phyloP scores from a whole-genome alignment of 768 basidiomycete genomes.

The Hypholoma fasciculare region DNA sequence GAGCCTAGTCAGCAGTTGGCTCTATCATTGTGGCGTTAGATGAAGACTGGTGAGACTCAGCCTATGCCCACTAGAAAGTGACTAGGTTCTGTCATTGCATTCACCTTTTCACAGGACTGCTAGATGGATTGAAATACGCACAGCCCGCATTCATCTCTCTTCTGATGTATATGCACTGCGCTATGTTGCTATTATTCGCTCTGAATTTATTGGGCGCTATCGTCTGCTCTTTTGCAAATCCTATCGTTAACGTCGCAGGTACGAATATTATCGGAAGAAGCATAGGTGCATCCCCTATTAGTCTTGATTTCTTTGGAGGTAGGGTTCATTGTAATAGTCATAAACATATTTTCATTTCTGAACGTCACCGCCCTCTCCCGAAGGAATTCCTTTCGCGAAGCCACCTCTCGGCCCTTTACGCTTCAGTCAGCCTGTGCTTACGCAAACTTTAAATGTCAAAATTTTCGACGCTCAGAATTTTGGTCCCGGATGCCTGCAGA shows the following conservation, averaged over 20 bases:
- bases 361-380: neutral
- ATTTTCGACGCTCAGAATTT: slow-evolving; percentile 44
- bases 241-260: neutral
- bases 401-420: slow-evolving; percentile 47
- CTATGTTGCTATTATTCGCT: neutral
- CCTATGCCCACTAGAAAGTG: too few relatives aligned
- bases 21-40: too few relatives aligned
- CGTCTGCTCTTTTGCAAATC: neutral
- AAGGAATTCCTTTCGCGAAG: slow-evolving; percentile 52
- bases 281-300: neutral
- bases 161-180: too few relatives aligned
- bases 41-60: too few relatives aligned
- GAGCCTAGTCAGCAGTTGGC: too few relatives aligned
- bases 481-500: slow-evolving; percentile 47
- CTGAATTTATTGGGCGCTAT: neutral
- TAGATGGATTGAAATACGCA: too few relatives aligned
- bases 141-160: too few relatives aligned
- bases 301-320: neutral
- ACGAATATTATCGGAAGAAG: neutral
- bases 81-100: too few relatives aligned
- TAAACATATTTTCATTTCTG: neutral
- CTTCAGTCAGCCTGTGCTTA: slow-evolving; percentile 41
- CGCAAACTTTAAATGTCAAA: slow-evolving; percentile 28
- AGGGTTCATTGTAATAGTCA: neutral
- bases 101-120: too few relatives aligned